phyloP scores from a whole-genome alignment of 345 rosid genomes.

The Psidium guajava region DNA sequence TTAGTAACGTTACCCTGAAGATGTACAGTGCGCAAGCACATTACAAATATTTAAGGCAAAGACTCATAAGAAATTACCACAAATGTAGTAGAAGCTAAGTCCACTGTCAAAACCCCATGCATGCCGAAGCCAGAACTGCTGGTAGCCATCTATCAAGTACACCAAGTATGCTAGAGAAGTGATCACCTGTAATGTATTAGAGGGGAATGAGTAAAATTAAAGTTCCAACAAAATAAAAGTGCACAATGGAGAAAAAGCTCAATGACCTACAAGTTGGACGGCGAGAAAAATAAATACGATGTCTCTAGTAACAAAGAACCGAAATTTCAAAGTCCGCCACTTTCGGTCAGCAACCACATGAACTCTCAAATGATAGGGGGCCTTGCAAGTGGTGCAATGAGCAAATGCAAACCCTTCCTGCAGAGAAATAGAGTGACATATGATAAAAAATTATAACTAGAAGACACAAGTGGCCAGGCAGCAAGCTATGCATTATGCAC shows the following conservation, averaged over 20 bases:
- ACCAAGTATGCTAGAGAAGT: constrained; percentile 84
- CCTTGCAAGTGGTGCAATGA: constrained; percentile 99
- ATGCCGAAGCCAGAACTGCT: constrained; percentile 73
- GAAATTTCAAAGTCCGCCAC: constrained; percentile 93
- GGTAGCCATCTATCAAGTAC: constrained; percentile 61
- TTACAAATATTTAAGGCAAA: neutral
- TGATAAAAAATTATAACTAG: neutral
- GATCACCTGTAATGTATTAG: constrained; percentile 47
- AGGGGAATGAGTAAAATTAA: constrained; percentile 1
- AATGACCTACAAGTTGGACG: constrained; percentile 74
- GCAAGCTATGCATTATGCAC: neutral
- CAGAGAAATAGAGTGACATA: constrained; percentile 1
- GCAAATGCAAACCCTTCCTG: constrained; percentile 99
- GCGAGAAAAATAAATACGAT: constrained; percentile 80
- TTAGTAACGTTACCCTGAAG: neutral
- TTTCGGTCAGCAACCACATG: constrained; percentile 93
- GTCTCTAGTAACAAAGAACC: constrained; percentile 97
- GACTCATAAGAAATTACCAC: constrained; percentile 46
- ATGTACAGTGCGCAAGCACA: neutral
- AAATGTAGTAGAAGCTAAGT: constrained; percentile 88
- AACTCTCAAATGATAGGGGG: constrained; percentile 94
- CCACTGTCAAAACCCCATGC: constrained; percentile 89
- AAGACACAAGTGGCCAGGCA: neutral
- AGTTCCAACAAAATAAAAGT: neutral
- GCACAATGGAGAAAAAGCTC: neutral